These are phyloP conservation scores for Auricularia sp. DNA, from an alignment of 768 basidiomycete genomes.

Conservation along the genomic window DNA sequence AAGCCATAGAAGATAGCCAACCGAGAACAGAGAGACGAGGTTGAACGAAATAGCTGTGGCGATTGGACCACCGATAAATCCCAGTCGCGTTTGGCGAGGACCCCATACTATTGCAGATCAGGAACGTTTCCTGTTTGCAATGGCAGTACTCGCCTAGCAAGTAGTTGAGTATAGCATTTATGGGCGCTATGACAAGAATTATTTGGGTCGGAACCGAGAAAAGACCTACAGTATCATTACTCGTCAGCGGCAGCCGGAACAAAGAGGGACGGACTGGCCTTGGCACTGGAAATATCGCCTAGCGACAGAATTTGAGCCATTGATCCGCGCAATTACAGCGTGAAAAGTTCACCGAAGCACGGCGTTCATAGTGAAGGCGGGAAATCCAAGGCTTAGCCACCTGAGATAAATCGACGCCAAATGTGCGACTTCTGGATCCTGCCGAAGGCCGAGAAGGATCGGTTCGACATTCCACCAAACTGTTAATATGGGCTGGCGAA, in stretches of 20 bases:
- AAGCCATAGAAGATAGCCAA: constrained; percentile 53
- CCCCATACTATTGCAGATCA: constrained; percentile 53
- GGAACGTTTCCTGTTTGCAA: not conserved
- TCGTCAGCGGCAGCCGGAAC: too few species aligned
- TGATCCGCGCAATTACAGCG: too few species aligned
- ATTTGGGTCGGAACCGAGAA: constrained; percentile 81
- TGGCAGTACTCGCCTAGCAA: constrained; percentile 50
- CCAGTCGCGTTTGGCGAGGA: constrained; percentile 63
- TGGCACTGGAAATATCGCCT: constrained; percentile 79
- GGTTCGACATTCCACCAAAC: constrained; percentile 80
- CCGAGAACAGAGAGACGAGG: constrained; percentile 54
- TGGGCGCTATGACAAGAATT: constrained; percentile 70
- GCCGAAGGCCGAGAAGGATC: constrained; percentile 62
- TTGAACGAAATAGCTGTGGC: constrained; percentile 86
- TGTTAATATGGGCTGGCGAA: constrained; percentile 39
- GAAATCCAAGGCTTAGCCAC: constrained; percentile 68
- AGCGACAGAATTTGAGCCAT: not conserved
- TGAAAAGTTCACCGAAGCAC: constrained; percentile 32
- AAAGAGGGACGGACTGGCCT: constrained; percentile 27
- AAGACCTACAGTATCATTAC: constrained; percentile 35
- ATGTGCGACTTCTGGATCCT: constrained; percentile 76
- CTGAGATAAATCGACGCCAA: constrained; percentile 70
- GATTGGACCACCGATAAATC: constrained; percentile 87
- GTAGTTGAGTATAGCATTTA: constrained; percentile 78
- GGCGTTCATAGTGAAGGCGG: constrained; percentile 53